A percentile compares a stretch with the other conserved stretches of the same genome.
Evolutionary conservation across 192 early-diverging fungal species (phyloP).

Genomic region (Backusella mclennaniae): DNA sequence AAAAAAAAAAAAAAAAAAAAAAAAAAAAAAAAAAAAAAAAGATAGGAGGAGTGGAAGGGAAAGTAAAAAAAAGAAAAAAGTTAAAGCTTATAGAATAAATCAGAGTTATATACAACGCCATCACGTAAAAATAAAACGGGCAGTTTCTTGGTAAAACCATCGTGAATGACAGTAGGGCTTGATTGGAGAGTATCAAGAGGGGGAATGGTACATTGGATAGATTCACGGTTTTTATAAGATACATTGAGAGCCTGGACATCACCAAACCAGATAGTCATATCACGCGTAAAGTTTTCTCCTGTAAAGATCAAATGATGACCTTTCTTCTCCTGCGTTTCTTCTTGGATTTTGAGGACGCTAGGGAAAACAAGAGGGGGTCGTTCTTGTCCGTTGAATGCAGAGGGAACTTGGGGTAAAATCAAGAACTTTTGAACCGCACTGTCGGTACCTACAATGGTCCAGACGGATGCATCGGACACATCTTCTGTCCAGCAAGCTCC

Average conservation of each 20-base stretch:
- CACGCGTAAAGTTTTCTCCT: conserved; percentile 65
- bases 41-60: neutral
- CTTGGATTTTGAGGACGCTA: neutral
- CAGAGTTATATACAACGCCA: conserved; percentile 38
- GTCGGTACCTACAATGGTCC: conserved; percentile 89
- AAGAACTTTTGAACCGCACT: conserved; percentile 55
- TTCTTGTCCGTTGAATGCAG: conserved; percentile 2
- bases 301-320: conserved; percentile 48
- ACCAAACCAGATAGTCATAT: conserved; percentile 71
- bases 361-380: conserved; percentile 8
- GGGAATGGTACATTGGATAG: conserved; percentile 44
- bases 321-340: conserved; percentile 16
- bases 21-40: neutral
- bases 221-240: conserved; percentile 40
- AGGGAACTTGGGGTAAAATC: conserved; percentile 13
- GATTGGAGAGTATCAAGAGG: conserved; percentile 9
- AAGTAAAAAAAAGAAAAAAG: neutral
- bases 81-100: conserved; percentile 32
- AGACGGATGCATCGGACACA: conserved; percentile 82
- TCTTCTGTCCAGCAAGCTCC: conserved; percentile 69
- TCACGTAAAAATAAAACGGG: conserved; percentile 37
- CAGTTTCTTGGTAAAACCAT: conserved; percentile 6
- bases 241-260: conserved; percentile 47
- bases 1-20: neutral
- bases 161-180: conserved; percentile 3